Conservation (phyloP, 768 basidiomycete genomes). For the Strobilomyces confusus region DNA sequence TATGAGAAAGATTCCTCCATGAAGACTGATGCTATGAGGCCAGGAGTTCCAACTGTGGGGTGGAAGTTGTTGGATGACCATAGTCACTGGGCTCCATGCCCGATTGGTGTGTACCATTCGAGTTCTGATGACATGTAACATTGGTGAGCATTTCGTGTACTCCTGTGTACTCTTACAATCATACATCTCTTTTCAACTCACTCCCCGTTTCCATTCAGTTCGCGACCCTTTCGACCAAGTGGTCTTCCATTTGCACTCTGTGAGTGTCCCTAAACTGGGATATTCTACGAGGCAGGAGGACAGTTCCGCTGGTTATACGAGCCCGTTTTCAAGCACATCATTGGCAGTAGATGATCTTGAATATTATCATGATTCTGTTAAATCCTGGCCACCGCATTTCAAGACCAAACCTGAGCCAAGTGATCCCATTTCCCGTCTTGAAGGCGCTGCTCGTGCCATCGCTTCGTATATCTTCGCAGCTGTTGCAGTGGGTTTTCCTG, state of each 20-base stretch:
- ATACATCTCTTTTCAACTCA: slow-evolving; percentile 34
- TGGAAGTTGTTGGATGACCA: slow-evolving; percentile 49
- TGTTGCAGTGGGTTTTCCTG: slow-evolving; percentile 50
- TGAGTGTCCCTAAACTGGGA: slow-evolving; percentile 26
- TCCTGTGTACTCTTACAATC: slow-evolving; percentile 28
- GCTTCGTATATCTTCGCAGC: slow-evolving; percentile 73
- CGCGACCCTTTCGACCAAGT: slow-evolving; percentile 33
- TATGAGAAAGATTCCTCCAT: background rate
- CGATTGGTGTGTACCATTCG: slow-evolving; percentile 54
- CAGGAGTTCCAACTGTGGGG: slow-evolving; percentile 31
- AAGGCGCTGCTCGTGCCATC: slow-evolving; percentile 68
- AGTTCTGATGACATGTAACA: slow-evolving; percentile 5
- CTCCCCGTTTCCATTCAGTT: slow-evolving; percentile 32
- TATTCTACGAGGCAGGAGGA: slow-evolving; percentile 11
- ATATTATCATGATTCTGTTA: slow-evolving; percentile 3
- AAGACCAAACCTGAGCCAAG: slow-evolving; percentile 48
- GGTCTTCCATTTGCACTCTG: slow-evolving; percentile 33
- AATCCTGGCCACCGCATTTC: slow-evolving; percentile 31
- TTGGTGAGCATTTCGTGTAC: slow-evolving; percentile 4
- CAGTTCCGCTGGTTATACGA: slow-evolving; percentile 10
- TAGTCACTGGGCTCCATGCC: slow-evolving; percentile 58
- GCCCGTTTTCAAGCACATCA: slow-evolving; percentile 28
- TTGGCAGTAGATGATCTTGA: slow-evolving; percentile 20
- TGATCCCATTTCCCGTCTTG: slow-evolving; percentile 45
- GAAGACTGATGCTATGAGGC: background rate